Percentiles rank a stretch among this genome's conserved stretches.
Evolutionary conservation across 768 basidiomycete species (phyloP).

Genomic region (Dioszegia hungarica): DNA sequence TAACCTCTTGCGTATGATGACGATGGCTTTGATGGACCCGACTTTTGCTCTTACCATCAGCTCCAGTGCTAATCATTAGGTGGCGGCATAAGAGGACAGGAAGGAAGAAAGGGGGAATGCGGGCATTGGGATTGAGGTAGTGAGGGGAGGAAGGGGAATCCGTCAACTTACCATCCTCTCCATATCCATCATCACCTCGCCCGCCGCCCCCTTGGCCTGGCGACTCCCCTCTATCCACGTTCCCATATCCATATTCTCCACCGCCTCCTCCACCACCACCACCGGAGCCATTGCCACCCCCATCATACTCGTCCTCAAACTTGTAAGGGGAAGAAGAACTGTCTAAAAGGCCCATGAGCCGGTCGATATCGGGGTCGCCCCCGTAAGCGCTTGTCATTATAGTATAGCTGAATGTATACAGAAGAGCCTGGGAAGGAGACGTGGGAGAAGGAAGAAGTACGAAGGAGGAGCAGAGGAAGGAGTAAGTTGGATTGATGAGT

Average conservation of each 20-base stretch:
- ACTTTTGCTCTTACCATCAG: too few species aligned
- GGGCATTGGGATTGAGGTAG: too few species aligned
- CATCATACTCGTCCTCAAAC: not conserved
- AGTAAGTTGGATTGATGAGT: not conserved
- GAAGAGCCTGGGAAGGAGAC: not conserved
- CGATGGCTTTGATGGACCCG: too few species aligned
- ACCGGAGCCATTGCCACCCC: not conserved
- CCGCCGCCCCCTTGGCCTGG: too few species aligned
- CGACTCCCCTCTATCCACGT: too few species aligned
- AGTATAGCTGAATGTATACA: too few species aligned
- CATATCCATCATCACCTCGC: not conserved
- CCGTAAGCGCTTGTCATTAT: too few species aligned
- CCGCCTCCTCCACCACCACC: not conserved
- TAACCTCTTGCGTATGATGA: too few species aligned
- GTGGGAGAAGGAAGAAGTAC: not conserved
- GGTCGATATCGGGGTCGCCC: not conserved
- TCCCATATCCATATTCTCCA: not conserved
- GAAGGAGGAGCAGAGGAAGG: not conserved
- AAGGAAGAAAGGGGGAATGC: too few species aligned
- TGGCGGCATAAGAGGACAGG: too few species aligned
- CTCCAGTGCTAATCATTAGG: too few species aligned
- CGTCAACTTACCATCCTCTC: not conserved
- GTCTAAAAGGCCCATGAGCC: not conserved
- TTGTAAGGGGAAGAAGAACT: conserved; percentile 6
- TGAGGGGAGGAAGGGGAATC: too few species aligned